phyloP scores from a whole-genome alignment of 2,329 filamentous ascomycete species.

The Penicillium sumatraense region DNA sequence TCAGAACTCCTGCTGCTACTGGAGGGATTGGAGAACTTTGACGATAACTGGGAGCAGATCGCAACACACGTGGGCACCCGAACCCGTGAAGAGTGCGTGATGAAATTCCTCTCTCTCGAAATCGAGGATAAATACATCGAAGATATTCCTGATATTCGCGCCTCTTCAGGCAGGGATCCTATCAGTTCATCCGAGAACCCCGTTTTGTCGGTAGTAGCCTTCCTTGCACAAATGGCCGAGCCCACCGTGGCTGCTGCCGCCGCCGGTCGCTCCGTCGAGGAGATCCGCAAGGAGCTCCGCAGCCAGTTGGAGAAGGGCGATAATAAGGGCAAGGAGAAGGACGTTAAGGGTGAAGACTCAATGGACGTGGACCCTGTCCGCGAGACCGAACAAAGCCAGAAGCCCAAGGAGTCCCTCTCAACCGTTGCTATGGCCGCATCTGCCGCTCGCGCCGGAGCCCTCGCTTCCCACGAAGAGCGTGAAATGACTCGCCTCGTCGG shows the following conservation, averaged over 20 bases:
- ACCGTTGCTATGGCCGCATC: constrained; percentile 84
- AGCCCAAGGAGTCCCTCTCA: constrained; percentile 58
- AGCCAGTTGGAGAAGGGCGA: constrained; percentile 72
- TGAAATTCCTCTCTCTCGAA: constrained; percentile 94
- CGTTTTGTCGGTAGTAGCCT: constrained; percentile 93
- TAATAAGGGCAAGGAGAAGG: constrained; percentile 55
- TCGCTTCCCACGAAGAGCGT: constrained; percentile 94
- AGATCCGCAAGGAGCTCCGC: constrained; percentile 79
- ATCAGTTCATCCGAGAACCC: constrained; percentile 95
- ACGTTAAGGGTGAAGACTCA: constrained; percentile 59
- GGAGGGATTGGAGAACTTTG: constrained; percentile 88
- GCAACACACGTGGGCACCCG: constrained; percentile 90
- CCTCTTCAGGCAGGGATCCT: constrained; percentile 78
- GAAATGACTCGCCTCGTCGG: constrained; percentile 95
- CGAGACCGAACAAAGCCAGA: constrained; percentile 38
- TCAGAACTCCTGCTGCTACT: constrained; percentile 86
- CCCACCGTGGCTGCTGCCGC: constrained; percentile 89
- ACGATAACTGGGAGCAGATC: constrained; percentile 94
- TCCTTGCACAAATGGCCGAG: constrained; percentile 88
- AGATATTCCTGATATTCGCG: constrained; percentile 70
- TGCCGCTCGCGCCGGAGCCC: constrained; percentile 80
- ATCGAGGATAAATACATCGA: constrained; percentile 98
- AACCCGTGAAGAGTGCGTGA: constrained; percentile 91
- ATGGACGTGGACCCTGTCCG: constrained; percentile 60
- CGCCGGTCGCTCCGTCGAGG: constrained; percentile 82